Evolutionary conservation across 257 asterid species (phyloP).

Genomic region (Solanum chmielewskii): DNA sequence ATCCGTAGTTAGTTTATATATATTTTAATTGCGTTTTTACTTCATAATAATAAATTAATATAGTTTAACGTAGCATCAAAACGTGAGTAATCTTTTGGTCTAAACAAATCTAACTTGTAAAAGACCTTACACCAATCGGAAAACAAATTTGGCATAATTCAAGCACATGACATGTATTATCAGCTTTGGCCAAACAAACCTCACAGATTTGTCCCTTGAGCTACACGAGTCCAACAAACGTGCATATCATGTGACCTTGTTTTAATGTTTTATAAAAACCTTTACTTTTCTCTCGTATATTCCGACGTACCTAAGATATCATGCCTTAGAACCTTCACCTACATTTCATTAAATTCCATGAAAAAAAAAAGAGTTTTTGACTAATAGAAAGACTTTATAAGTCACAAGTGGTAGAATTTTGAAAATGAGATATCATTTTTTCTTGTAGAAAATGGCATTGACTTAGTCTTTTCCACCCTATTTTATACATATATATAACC

Average conservation of each 20-base stretch:
- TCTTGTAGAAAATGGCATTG: background rate
- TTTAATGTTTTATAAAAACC: background rate
- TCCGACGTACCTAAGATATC: background rate
- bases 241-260: background rate
- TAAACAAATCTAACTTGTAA: background rate
- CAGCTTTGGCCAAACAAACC: background rate
- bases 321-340: background rate
- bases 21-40: background rate
- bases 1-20: background rate
- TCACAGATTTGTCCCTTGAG: accelerated
- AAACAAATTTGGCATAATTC: background rate
- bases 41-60: background rate
- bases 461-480: background rate
- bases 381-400: background rate
- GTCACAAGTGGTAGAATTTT: background rate
- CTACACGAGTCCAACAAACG: background rate
- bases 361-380: background rate
- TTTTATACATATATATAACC: background rate
- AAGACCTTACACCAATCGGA: background rate
- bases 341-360: background rate
- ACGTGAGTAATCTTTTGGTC: background rate
- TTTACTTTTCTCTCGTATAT: background rate
- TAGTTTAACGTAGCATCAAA: background rate
- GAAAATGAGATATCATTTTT: background rate
- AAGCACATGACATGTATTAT: background rate